Base-by-base conservation (phyloP, 208 protist genomes). In the Novymonas esmeraldas region DNA sequence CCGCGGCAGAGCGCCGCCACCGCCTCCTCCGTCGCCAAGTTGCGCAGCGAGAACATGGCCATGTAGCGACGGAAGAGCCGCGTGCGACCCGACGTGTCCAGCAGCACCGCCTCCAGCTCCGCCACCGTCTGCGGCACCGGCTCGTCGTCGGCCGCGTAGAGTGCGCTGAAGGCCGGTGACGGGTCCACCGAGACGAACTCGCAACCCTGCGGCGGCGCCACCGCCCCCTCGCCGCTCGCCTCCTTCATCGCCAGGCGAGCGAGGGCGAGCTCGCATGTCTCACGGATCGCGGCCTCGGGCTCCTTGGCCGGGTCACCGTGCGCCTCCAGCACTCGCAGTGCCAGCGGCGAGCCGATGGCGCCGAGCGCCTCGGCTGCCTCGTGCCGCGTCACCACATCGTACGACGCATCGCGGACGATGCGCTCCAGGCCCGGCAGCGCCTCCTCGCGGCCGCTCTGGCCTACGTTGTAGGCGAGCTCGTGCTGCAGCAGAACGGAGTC, bases 381-480 rank as follows among this genome's bases (percentile, higher is more conserved):
- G 70, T 99, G 97, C 11, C 98, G 89, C 1, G 98, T 98, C 56
- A 99, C 97, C 14, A 77, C 69, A 67, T 98, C 85, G 89, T 99
- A 97, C 29, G 64, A 66, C 55, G 95, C 59, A 39, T 45, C 64
- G 14, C 66, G 69, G 2, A 99, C 66, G 18, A 98, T 79, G 16
- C 73, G 55, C 42, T 79, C 74, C 41, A 99, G 83, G 26, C 78
- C 57, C 7, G 81, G 82, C n/a, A 98, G 67, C 9, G 94, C 94
- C 42, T 77, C 64, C 45, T 62, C 61, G 54, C 90, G 57, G 20
- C 93, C 83, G 79, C 97, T 98, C 89, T 99, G 98, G 0, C 98
- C 98, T 14, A 98, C 73, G 64, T 94, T 96, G 86, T 99, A 99
- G n/a, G 90, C 94, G 38, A 98, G 66, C 76, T 99, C 98, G 78